Evolutionary conservation across 2,329 filamentous ascomycete genomes (phyloP).

Genomic region (Pestalotiopsis sp.): DNA sequence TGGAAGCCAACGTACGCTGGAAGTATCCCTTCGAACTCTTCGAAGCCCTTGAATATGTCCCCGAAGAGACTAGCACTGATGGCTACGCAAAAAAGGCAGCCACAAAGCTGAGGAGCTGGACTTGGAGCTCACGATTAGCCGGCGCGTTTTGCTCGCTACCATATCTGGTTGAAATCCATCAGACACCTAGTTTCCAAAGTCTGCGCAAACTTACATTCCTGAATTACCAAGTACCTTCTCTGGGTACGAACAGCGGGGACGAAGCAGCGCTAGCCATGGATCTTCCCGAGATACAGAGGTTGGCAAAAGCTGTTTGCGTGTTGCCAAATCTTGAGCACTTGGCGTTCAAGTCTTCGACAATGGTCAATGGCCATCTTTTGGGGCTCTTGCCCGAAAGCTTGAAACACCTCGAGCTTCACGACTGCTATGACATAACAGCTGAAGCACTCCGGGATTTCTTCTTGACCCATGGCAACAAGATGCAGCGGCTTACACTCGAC

Average conservation of each 20-base stretch:
- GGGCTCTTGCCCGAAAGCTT: conserved; percentile 68
- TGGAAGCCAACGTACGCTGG: conserved; percentile 65
- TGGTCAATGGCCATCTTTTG: conserved; percentile 71
- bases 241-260: conserved; percentile 34
- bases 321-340: conserved; percentile 69
- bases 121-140: conserved; percentile 61
- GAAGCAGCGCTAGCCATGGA: conserved; percentile 15
- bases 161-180: conserved; percentile 56
- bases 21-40: conserved; percentile 70
- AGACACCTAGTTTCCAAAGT: conserved; percentile 55
- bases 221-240: conserved; percentile 63
- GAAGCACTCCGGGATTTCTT: conserved; percentile 69
- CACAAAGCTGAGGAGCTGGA: conserved; percentile 55
- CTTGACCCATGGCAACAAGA: conserved; percentile 63
- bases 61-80: conserved; percentile 42
- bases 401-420: conserved; percentile 70
- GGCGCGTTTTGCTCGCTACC: conserved; percentile 48
- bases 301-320: conserved; percentile 45
- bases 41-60: conserved; percentile 56
- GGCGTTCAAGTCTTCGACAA: conserved; percentile 73
- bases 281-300: conserved; percentile 40
- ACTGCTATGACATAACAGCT: conserved; percentile 76
- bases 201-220: conserved; percentile 62
- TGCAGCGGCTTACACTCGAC: conserved; percentile 70
- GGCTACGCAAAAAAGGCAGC: conserved; percentile 28